Base-by-base conservation (phyloP, 768 basidiomycete genomes). In the Russula sp. region DNA sequence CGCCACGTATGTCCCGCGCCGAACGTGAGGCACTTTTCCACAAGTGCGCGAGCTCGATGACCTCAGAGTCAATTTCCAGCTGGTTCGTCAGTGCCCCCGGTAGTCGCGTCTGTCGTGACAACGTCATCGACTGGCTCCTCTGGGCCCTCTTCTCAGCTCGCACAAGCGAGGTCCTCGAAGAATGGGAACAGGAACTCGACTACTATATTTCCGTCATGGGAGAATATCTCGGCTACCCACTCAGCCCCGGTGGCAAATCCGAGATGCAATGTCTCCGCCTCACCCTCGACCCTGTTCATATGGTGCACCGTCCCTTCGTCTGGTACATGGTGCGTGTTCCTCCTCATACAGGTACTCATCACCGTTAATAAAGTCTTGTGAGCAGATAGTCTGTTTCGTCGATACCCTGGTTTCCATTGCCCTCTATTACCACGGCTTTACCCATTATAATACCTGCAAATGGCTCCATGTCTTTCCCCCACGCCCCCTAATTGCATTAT, bases 41-140 rank as follows among this genome's bases (percentile, higher is more conserved):
- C n/a, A 78, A 73, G 71, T 86, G 85, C 52, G 67, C 60, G 9
- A 56, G 66, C 58, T 49, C 68, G 11, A 65, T 61, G 57, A 60
- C 59, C 1, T 39, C 64, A 4, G 70, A 75, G 34, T 73, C 76
- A 45, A 75, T 77, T 0, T 75, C 75, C 2, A 82, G 80, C 32
- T 88, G 86, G 84, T 87, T 87, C 71, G 70, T 77, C 7, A 74
- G 73, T 5, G 53, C 72, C 1, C 56, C 72, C 32, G 51, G 68
- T 7, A 27, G 51, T 48, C 66, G 52, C 9, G 68, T 82, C 56
- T 76, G 74, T 55, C 77, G 77, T 20, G 76, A 80, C 18, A 85
- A 87, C 63, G 71, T 81, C 45, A 52, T 75, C 6, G 83, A 85
- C 51, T 88, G 85, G 86, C 70, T 87, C n/a, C 74, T 84, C 6